Conservation (phyloP, 1,139 yeast species). For the Blastobotrys proliferans region DNA sequence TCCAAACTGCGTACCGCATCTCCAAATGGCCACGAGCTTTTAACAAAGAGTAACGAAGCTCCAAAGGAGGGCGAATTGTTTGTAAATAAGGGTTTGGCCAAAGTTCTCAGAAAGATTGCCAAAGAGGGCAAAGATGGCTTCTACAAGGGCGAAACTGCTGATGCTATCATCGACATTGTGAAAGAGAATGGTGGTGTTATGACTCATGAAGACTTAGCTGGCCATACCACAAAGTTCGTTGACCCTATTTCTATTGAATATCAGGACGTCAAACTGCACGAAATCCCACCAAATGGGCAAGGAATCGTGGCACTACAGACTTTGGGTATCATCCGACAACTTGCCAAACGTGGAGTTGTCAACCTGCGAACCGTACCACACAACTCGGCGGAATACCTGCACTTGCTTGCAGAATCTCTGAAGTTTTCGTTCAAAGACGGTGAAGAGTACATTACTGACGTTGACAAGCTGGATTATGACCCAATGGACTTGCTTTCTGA, state of each 20-base stretch:
- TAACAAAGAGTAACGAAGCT: slow-evolving; percentile 38
- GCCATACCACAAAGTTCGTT: slow-evolving; percentile 56
- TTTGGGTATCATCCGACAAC: slow-evolving; percentile 59
- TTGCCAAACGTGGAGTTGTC: slow-evolving; percentile 42
- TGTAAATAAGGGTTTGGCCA: slow-evolving; percentile 51
- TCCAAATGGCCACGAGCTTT: slow-evolving; percentile 37
- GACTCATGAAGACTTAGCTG: slow-evolving; percentile 49
- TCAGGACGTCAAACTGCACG: slow-evolving; percentile 51
- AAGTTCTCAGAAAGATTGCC: slow-evolving; percentile 51
- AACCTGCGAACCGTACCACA: slow-evolving; percentile 49
- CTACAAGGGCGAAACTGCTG: slow-evolving; percentile 65
- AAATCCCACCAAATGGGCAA: slow-evolving; percentile 80
- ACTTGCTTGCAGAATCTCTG: slow-evolving; percentile 62
- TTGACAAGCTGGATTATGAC: slow-evolving; percentile 36
- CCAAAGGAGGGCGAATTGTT: slow-evolving; percentile 63
- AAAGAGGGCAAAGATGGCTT: slow-evolving; percentile 59
- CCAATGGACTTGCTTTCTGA: slow-evolving; percentile 35
- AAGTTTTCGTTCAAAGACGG: slow-evolving; percentile 74
- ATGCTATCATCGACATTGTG: slow-evolving; percentile 56
- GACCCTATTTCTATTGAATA: slow-evolving; percentile 52
- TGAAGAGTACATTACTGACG: slow-evolving; percentile 68
- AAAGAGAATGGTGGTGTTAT: slow-evolving; percentile 53
- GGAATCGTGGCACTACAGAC: slow-evolving; percentile 71
- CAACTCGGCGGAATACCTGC: slow-evolving; percentile 69
- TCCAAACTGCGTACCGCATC: slow-evolving; percentile 6